Percentiles rank a stretch among this genome's conserved stretches.
These are phyloP conservation scores for Arachis hypogaea DNA, from an alignment of 306 rosid species.

Conservation along the genomic window DNA sequence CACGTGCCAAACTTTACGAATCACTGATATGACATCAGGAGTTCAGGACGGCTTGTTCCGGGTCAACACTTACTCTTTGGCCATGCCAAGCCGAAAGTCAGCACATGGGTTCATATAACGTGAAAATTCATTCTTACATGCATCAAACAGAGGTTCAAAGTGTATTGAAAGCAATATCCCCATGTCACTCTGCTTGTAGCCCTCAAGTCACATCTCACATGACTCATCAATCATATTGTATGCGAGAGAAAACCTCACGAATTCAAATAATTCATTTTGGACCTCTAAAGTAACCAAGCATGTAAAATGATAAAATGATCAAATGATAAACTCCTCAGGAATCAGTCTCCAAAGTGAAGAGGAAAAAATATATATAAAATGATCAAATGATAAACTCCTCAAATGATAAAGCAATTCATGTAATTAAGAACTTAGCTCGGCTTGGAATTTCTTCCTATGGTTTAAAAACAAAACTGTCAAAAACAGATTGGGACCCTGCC, in stretches of 20 bases:
- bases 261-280: too few relatives aligned
- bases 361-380: too few relatives aligned
- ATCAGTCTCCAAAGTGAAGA: background rate
- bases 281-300: too few relatives aligned
- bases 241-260: background rate
- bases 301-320: too few relatives aligned
- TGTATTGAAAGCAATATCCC: background rate
- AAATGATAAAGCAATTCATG: background rate
- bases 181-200: slow-evolving; percentile 2
- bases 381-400: too few relatives aligned
- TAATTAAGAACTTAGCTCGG: background rate
- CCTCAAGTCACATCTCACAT: background rate
- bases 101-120: slow-evolving; percentile 16
- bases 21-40: too few relatives aligned
- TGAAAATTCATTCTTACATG: background rate
- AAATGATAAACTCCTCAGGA: background rate
- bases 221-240: background rate
- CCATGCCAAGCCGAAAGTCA: background rate
- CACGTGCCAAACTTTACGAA: too few relatives aligned
- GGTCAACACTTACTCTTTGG: slow-evolving; percentile 6
- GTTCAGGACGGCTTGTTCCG: background rate
- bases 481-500: background rate
- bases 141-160: slow-evolving; percentile 8
- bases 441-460: background rate
- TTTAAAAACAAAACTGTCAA: slow-evolving; percentile 1